Evolutionary conservation across 805 yeast species (phyloP), one percentile per base, ranked within the genome.

Genomic region (Candida endomychidarum): DNA sequence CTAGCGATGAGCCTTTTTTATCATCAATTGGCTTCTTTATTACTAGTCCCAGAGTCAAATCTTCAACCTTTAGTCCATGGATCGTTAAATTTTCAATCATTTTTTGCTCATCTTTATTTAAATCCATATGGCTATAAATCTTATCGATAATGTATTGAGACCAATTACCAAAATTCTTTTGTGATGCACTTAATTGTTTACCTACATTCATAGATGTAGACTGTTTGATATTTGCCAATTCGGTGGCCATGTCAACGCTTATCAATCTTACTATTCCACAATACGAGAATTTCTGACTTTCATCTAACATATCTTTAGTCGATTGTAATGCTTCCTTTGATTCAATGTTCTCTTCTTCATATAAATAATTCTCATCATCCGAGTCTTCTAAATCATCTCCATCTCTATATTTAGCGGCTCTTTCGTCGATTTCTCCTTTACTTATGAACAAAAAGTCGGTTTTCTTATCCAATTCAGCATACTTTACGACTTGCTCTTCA

Each of bases 241-340:
- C 80, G 0, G 86, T 77, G 14, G 95, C 95, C 83, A 89, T 79
- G 15, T 85, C 86, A 17, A 84, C 86, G 38, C 82, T 75, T 5
- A 84, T 72, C 24, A 93, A 74, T 50, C 86, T 83, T 7, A 84
- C 80, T 8, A 91, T 71, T 0, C 96, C 98, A 5, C 86, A 85
- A 56, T 93, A 93, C 2, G 98, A 98, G 46, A 90, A 83, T 53
- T 86, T 83, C 58, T 93, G 96, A 11, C 83, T 70, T 12, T 88
- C 98, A 6, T 80, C 72, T 11, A 93, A 71, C 78, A 93, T 77
- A 17, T 80, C 77, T 57, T 82, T 87, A 4, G 97, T 93, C 1
- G 91, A 76, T 39, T 78, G 78, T 47, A 93, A 66, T 41, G 90
- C 95, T 33, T 77, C 78, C n/a, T 63, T 61, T 0, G 87, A 77